Evolutionary conservation across 441 rosid species (phyloP), one percentile per base, ranked within the genome.

Genomic region (Aquilaria agallochum): DNA sequence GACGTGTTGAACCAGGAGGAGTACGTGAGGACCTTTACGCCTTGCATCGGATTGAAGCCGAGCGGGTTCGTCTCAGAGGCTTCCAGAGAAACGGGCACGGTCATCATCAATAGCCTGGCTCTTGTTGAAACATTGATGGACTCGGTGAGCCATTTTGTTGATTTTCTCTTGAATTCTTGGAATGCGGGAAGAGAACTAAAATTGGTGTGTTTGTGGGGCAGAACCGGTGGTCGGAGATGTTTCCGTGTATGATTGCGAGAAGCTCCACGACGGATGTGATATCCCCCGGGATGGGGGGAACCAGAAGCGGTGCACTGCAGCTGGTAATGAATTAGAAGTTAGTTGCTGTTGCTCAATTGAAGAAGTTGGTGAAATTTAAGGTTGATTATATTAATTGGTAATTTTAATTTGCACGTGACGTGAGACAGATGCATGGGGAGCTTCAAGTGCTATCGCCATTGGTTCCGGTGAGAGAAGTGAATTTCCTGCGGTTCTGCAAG

Each of bases 111-210:
- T 78, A 88, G 98, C 69, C 73, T 83, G 67, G 96, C 96, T 2
- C 88, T 89, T 13, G 93, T 92, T 48, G 97, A 92, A 71, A 89
- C 90, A 20, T 68, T 95, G 50, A 92, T 95, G 99, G 96, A 95
- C 67, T 76, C 81, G 69, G 99, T 95, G 68, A 77, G 83, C 61
- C 65, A 31, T 20, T 30, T 56, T 2, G n/a, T 36, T 36, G 32
- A 27, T 11, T n/a, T 45, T 30, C 8, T 9, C 13, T 33, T 5
- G 13, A 11, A 9, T 33, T n/a, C 3, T 8, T 44, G 31, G 27
- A 1, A 2, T 45, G 5, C 42, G 42, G 5, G 42, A 20, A 36
- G 42, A 3, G 6, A 36, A 4, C 42, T 36, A 5, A 4, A 36
- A 36, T 36, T 36, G 1, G 13, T 5, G 14, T 44, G 13, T 1